Base-by-base conservation (phyloP, 1,139 yeast species). In the Torulaspora globosa region DNA sequence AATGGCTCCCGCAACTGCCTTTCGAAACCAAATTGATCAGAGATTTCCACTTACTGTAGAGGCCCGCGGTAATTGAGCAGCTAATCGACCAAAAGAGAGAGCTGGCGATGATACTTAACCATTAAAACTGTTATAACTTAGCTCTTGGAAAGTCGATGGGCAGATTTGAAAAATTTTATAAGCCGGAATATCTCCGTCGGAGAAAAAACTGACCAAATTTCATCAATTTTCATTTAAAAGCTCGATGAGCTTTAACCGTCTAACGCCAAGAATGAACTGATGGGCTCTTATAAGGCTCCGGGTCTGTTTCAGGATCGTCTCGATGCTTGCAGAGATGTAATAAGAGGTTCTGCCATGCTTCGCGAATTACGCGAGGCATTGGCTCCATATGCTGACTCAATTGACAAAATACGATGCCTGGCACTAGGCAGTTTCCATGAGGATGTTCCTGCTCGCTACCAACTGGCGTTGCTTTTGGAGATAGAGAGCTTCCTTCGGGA, bases 401-500 rank as follows among this genome's bases (percentile, higher is more conserved):
- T 62, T 64, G 37, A 54, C 1, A 55, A 52, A 19, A 72, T 84
- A 43, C 69, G 89, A 56, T 85, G 94, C 58, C 65, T 85, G 29
- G 95, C 94, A 0, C 67, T 85, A 12, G 95, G 95, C 0, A 75
- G 82, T 4, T 86, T 88, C 3, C 61, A 74, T 9, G 75, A 73
- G 9, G 78, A 79, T 45, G 67, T 62, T 18, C 76, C 78, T 19
- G 85, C 92, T 1, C 67, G 79, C 42, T 82, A 75, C 59, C 95
- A 85, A 61, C 61, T 83, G 12, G 88, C 88, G 1, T 65, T 78
- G 45, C 59, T 84, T 18, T 49, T 67, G 7, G 70, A 73, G 24
- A 42, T 84, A 1, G 59, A 64, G 0, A 49, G 50, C 1, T 33
- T 32, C n/a, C 19, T 58, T 2, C 14, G 24, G 6, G 46, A 58